Evolutionary conservation across 192 early-diverging fungal species (phyloP).

Genomic region (Backusella circina): DNA sequence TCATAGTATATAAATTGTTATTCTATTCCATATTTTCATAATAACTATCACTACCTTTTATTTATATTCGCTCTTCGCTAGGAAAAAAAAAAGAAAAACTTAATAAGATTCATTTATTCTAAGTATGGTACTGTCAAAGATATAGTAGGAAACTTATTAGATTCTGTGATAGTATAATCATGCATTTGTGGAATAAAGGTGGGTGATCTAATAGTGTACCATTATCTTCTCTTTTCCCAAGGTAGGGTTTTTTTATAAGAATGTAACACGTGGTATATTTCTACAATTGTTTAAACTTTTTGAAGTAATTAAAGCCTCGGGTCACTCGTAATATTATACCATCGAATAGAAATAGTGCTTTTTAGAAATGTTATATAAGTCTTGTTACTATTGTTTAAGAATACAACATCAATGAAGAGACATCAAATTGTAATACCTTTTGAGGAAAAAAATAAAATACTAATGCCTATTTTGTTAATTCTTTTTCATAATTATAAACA

Average conservation of each 20-base stretch:
- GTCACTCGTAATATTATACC: neutral
- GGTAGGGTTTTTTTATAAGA: neutral
- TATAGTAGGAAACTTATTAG: neutral
- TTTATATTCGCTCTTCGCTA: neutral
- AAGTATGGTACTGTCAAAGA: neutral
- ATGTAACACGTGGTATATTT: neutral
- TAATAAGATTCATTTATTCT: neutral
- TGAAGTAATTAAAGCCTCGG: neutral
- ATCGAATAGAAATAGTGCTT: neutral
- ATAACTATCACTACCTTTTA: neutral
- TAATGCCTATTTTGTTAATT: neutral
- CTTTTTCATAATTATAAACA: neutral
- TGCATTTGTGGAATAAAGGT: neutral
- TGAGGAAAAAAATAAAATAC: neutral
- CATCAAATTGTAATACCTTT: neutral
- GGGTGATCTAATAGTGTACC: neutral
- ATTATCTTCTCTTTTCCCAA: neutral
- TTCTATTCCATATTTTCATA: neutral
- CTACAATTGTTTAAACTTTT: neutral
- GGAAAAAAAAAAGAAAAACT: neutral
- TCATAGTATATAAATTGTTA: neutral
- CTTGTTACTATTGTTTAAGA: neutral
- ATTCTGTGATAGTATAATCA: neutral
- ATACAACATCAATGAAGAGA: neutral
- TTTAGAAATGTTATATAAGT: neutral